Conservation (phyloP, 169 alveolate genomes). For the Besnoitia besnoiti region DNA sequence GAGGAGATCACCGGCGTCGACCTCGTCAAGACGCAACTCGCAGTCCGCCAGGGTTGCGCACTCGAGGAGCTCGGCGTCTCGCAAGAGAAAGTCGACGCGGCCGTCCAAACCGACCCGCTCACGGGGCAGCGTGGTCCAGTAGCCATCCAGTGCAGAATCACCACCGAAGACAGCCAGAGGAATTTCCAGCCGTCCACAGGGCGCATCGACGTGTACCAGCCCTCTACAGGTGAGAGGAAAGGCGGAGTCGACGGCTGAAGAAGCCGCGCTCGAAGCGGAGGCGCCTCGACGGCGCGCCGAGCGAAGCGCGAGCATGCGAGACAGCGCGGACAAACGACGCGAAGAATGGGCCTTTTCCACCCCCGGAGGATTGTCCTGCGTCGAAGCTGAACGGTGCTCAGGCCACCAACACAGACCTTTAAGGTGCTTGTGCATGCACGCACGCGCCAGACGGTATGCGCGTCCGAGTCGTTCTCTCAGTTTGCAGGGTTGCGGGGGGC, state of each 20-base stretch:
- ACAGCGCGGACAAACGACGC: too few species aligned
- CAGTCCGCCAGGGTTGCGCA: slow-evolving; percentile 73
- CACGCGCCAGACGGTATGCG: too few species aligned
- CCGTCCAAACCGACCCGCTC: background rate
- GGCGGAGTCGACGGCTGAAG: background rate
- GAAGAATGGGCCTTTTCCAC: too few species aligned
- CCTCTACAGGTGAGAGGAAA: background rate
- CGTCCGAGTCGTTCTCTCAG: too few species aligned
- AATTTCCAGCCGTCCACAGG: slow-evolving; percentile 51
- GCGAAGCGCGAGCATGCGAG: too few species aligned
- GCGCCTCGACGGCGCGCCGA: too few species aligned
- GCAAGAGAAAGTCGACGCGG: background rate
- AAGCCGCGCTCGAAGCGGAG: too few species aligned
- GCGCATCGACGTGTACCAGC: slow-evolving; percentile 37
- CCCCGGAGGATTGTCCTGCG: too few species aligned
- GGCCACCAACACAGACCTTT: too few species aligned
- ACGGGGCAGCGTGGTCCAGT: slow-evolving; percentile 17
- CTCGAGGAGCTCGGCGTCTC: slow-evolving; percentile 34
- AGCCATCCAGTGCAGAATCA: slow-evolving; percentile 37
- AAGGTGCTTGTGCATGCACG: too few species aligned
- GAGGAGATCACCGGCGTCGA: slow-evolving; percentile 86
- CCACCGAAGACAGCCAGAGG: slow-evolving; percentile 49
- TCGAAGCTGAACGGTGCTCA: too few species aligned
- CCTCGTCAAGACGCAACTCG: slow-evolving; percentile 85
- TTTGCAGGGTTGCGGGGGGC: too few species aligned